phyloP scores from a whole-genome alignment of 148 eudicot genomes.

The Limonium bicolor region DNA sequence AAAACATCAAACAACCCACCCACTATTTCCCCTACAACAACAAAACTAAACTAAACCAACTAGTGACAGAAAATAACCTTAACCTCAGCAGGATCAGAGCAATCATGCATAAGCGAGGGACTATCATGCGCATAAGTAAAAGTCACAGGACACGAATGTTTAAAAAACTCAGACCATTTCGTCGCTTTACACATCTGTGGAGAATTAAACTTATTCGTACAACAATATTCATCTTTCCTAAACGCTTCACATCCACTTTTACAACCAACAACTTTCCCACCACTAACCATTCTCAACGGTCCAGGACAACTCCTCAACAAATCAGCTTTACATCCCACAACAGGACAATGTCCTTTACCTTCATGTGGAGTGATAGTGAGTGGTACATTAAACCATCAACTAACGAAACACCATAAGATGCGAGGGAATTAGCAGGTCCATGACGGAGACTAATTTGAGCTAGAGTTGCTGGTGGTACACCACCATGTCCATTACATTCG shows the following conservation, averaged over 20 bases:
- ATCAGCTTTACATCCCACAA: slow-evolving; percentile 56
- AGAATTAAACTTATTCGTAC: slow-evolving; percentile 42
- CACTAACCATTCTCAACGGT: slow-evolving; percentile 13
- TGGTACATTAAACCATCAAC: slow-evolving; percentile 93
- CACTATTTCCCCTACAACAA: too few relatives aligned
- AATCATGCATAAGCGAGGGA: slow-evolving; percentile 81
- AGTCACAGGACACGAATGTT: slow-evolving; percentile 67
- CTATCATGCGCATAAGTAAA: slow-evolving; percentile 77
- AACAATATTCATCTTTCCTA: slow-evolving; percentile 53
- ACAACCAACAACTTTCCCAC: slow-evolving; percentile 51
- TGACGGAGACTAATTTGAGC: slow-evolving; percentile 85
- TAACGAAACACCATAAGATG: slow-evolving; percentile 69
- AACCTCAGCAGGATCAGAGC: slow-evolving; percentile 81
- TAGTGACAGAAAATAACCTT: slow-evolving; percentile 97
- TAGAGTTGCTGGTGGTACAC: slow-evolving; percentile 60
- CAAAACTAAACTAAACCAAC: too few relatives aligned
- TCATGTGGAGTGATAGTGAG: slow-evolving; percentile 92
- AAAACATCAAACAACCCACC: too few relatives aligned
- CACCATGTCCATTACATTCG: slow-evolving; percentile 70
- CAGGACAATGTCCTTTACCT: slow-evolving; percentile 78
- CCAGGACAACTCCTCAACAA: slow-evolving; percentile 38
- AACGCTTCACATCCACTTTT: slow-evolving; percentile 85
- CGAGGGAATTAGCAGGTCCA: slow-evolving; percentile 41
- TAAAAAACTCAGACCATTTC: slow-evolving; percentile 47
- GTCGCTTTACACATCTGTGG: slow-evolving; percentile 34